Evolutionary conservation across 495 filamentous ascomycete species (phyloP).

Genomic region (Entonaema liquescens): DNA sequence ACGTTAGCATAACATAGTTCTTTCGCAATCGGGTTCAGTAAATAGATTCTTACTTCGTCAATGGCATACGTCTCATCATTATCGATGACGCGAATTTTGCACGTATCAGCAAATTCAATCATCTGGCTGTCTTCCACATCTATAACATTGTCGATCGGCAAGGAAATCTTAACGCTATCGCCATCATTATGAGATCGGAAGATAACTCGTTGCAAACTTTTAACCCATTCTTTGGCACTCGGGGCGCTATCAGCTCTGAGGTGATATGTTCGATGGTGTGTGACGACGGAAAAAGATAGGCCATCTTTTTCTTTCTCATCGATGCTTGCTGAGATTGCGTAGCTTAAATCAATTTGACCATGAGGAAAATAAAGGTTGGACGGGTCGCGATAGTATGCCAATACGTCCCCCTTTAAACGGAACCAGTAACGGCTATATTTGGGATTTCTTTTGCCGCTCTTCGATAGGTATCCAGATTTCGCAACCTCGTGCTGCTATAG

Average conservation of each 20-base stretch:
- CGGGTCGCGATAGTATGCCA: conserved; percentile 89
- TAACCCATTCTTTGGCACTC: conserved; percentile 98
- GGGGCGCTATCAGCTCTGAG: conserved; percentile 89
- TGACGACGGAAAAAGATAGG: conserved; percentile 80
- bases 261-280: conserved; percentile 82
- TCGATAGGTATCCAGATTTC: conserved; percentile 89
- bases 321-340: conserved; percentile 85
- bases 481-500: conserved; percentile 68
- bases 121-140: conserved; percentile 93
- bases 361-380: conserved; percentile 90
- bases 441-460: conserved; percentile 88
- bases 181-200: conserved; percentile 96
- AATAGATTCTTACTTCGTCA: conserved; percentile 75
- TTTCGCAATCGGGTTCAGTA: neutral
- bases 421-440: conserved; percentile 97
- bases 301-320: conserved; percentile 77
- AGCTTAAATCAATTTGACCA: conserved; percentile 90
- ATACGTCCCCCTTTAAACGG: conserved; percentile 89
- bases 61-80: conserved; percentile 93
- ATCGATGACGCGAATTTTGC: conserved; percentile 91
- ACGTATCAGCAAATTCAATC: conserved; percentile 90
- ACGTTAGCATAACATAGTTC: conserved; percentile 34
- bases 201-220: conserved; percentile 90
- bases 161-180: conserved; percentile 94
- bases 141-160: conserved; percentile 88